These are phyloP conservation scores for Prosopis cineraria DNA, from an alignment of 306 rosid genomes.

Conservation along the genomic window DNA sequence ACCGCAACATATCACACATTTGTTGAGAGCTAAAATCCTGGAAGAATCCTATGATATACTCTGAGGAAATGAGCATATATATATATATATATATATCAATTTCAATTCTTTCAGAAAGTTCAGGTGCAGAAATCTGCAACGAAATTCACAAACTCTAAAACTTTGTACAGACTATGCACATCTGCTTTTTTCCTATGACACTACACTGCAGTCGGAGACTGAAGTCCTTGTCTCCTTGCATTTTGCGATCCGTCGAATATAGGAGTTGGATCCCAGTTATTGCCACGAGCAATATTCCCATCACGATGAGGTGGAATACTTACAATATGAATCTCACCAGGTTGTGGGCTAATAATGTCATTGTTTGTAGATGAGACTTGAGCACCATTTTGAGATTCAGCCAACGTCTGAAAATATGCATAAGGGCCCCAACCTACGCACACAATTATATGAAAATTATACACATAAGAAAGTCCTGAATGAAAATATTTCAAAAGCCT, in stretches of 20 bases:
- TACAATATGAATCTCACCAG: conserved; percentile 50
- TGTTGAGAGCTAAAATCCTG: background rate
- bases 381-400: conserved; percentile 49
- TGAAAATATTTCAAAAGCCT: background rate
- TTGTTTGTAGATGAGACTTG: conserved; percentile 37
- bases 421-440: conserved; percentile 87
- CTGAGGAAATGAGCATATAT: background rate
- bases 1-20: conserved; percentile 5
- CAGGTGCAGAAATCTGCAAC: conserved; percentile 14
- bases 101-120: background rate
- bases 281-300: too few relatives aligned
- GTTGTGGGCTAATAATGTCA: conserved; percentile 34
- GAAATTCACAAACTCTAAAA: conserved; percentile 35
- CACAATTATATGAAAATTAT: background rate
- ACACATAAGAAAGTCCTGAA: background rate
- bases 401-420: conserved; percentile 78
- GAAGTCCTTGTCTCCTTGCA: too few relatives aligned
- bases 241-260: conserved; percentile 37
- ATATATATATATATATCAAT: background rate
- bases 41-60: background rate
- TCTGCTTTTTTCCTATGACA: too few relatives aligned
- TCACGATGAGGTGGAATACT: conserved; percentile 45
- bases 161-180: conserved; percentile 16
- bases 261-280: background rate
- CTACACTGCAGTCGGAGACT: background rate